Base-by-base conservation (phyloP, 768 basidiomycete species). In the Amanita rubescens region DNA sequence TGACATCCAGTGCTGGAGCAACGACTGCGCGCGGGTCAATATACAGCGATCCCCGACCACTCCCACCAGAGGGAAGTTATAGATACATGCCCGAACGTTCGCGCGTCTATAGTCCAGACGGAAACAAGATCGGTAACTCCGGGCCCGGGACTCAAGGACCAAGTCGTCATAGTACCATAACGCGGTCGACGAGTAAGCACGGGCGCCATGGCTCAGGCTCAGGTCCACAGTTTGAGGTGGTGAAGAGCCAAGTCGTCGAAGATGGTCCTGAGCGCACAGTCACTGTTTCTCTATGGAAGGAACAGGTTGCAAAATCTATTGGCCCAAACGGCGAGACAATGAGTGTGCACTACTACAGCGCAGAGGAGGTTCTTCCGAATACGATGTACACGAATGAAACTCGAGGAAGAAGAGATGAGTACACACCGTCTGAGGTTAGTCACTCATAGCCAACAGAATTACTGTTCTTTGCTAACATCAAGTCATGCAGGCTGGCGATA, bases 231-330 rank as follows among this genome's bases (percentile, higher is more conserved):
- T 75, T 72, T 54, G 74, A 77, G 61, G 69, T 78, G 19, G 65
- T 76, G 19, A 65, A 69, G 33, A 63, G 67, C 33, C 65, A 65
- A 37, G 69, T 79, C 22, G 55, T 79, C 25, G 77, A 78, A 58
- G 73, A 75, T 24, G 74, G 71, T n/a, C 73, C 75, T 1, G 77
- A 78, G 51, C 69, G 68, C 51, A 79, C 77, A 7, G 77, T 79
- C 5, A 79, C 77, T 44, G 75, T 84, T 51, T 75, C 71, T 20
- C 72, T 71, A 8, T 84, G 82, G 82, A 67, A 80, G 32, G 77
- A 82, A 59, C 75, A 77, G 41, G 76, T 79, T 0, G 74, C 75
- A 3, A 64, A 69, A 49, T 71, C 75, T 49, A 63, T 66, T 9
- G 65, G 63, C 39, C 58, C 63, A 30, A 63, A 68, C 32, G 69